phyloP scores from a whole-genome alignment of 139 green algal species.

The Pseudopediastrum boryanum region DNA sequence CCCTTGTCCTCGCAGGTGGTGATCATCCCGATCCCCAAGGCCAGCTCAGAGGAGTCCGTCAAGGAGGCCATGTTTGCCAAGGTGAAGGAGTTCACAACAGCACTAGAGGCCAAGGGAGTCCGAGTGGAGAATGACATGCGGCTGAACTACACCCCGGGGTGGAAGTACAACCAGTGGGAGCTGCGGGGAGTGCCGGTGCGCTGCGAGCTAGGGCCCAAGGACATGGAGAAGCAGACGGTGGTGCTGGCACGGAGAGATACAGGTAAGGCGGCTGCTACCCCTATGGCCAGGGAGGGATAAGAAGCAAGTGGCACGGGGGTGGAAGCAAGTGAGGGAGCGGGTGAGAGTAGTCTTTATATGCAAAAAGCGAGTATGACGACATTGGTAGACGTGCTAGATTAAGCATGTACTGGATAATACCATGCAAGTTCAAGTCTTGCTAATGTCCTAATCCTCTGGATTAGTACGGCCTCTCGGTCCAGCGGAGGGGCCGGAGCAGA shows the following conservation, averaged over 20 bases:
- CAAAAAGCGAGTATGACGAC: too few relatives aligned
- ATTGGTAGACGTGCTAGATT: too few relatives aligned
- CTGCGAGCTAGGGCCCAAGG: constrained; percentile 92
- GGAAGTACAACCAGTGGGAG: constrained; percentile 99
- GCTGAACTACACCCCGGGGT: constrained; percentile 93
- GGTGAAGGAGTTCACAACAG: constrained; percentile 45
- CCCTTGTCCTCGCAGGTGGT: constrained; percentile 57
- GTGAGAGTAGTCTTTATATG: too few relatives aligned
- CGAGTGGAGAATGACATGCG: constrained; percentile 80
- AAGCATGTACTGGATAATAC: too few relatives aligned
- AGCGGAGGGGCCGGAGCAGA: too few relatives aligned
- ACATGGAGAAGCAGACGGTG: constrained; percentile 85
- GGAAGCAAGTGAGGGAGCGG: too few relatives aligned
- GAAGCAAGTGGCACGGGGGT: too few relatives aligned
- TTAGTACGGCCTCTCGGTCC: too few relatives aligned
- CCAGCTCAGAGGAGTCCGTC: constrained; percentile 60
- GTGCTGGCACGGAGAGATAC: constrained; percentile 92
- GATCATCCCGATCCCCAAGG: constrained; percentile 90
- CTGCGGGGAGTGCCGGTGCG: constrained; percentile 94
- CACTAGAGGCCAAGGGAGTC: constrained; percentile 57
- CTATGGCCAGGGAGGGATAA: too few relatives aligned
- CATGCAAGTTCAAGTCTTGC: too few relatives aligned
- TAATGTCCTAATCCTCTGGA: too few relatives aligned
- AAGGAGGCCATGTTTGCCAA: constrained; percentile 61
- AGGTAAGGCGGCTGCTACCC: constrained; percentile 57